Percentiles rank a stretch among this genome's conserved stretches.
Evolutionary conservation across 352 stramenopile genomes (phyloP).

Genomic region (Pythium vanterpoolii): DNA sequence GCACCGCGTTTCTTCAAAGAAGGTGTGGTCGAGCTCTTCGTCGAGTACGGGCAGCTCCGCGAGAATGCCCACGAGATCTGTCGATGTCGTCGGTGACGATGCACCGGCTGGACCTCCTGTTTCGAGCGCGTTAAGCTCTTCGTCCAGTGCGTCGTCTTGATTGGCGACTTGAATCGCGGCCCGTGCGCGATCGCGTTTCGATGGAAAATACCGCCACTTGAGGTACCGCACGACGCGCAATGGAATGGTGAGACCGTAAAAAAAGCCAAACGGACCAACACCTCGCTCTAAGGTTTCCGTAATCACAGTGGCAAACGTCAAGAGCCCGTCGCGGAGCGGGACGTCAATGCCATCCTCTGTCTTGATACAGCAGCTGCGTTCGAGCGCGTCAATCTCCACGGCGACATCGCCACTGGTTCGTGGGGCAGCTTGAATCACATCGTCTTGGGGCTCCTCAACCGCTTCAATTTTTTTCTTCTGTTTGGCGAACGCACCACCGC

Average conservation of each 20-base stretch:
- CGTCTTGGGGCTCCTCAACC: slow-evolving; percentile 16
- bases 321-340: slow-evolving; percentile 39
- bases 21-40: slow-evolving; percentile 68
- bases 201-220: slow-evolving; percentile 49
- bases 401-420: slow-evolving; percentile 52
- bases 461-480: slow-evolving; percentile 30
- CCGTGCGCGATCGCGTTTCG: slow-evolving; percentile 19
- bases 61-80: slow-evolving; percentile 63
- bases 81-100: slow-evolving; percentile 1
- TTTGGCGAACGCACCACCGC: slow-evolving; percentile 53
- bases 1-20: slow-evolving; percentile 88
- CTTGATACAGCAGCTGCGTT: slow-evolving; percentile 42
- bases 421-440: neutral
- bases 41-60: slow-evolving; percentile 68
- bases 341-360: slow-evolving; percentile 31
- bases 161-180: slow-evolving; percentile 12
- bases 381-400: slow-evolving; percentile 63
- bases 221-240: slow-evolving; percentile 42
- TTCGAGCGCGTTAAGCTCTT: slow-evolving; percentile 21
- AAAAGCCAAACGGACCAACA: slow-evolving; percentile 61
- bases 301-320: slow-evolving; percentile 33
- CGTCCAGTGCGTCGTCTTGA: slow-evolving; percentile 18
- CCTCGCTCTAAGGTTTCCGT: slow-evolving; percentile 47
- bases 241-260: slow-evolving; percentile 56
- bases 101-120: neutral